These are phyloP conservation scores for Somion occarium DNA, from an alignment of 1,284 basidiomycete species.

Conservation along the genomic window DNA sequence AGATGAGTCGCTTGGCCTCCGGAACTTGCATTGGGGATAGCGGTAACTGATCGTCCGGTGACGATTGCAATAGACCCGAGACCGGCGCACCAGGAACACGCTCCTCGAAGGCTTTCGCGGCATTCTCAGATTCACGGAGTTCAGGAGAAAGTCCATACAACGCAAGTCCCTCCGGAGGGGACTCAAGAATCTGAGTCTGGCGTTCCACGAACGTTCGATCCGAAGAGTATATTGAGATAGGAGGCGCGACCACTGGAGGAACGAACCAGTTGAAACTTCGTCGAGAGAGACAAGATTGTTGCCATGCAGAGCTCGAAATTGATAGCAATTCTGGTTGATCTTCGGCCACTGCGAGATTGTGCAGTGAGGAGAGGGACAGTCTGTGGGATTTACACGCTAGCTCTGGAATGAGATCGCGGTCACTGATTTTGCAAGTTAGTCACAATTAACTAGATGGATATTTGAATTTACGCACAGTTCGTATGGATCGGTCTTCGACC, in stretches of 20 bases:
- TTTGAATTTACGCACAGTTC: constrained; percentile 38
- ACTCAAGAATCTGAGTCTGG: constrained; percentile 58
- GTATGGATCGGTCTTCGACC: constrained; percentile 41
- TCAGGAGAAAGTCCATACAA: constrained; percentile 84
- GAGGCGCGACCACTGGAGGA: constrained; percentile 81
- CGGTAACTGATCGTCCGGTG: constrained; percentile 76
- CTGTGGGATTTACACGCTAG: constrained; percentile 28
- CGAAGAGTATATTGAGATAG: constrained; percentile 70
- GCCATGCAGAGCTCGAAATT: constrained; percentile 65
- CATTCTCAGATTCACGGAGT: constrained; percentile 58
- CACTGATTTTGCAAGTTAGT: constrained; percentile 34
- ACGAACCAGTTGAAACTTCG: constrained; percentile 78
- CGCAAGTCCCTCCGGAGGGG: constrained; percentile 67
- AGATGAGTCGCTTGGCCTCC: constrained; percentile 92
- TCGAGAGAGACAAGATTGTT: constrained; percentile 76
- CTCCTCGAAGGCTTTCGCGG: constrained; percentile 45
- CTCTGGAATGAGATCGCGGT: constrained; percentile 53
- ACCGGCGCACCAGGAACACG: constrained; percentile 62
- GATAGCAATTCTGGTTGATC: constrained; percentile 52
- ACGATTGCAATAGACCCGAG: constrained; percentile 66
- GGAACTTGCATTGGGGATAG: constrained; percentile 88
- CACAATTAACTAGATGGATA: constrained; percentile 8
- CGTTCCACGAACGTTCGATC: constrained; percentile 80
- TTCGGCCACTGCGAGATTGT: constrained; percentile 34
- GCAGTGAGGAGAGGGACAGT: constrained; percentile 29